A percentile compares a stretch with the other conserved stretches of the same genome.
Evolutionary conservation across 1,284 basidiomycete species (phyloP).

Genomic region (Moniliella sp.): DNA sequence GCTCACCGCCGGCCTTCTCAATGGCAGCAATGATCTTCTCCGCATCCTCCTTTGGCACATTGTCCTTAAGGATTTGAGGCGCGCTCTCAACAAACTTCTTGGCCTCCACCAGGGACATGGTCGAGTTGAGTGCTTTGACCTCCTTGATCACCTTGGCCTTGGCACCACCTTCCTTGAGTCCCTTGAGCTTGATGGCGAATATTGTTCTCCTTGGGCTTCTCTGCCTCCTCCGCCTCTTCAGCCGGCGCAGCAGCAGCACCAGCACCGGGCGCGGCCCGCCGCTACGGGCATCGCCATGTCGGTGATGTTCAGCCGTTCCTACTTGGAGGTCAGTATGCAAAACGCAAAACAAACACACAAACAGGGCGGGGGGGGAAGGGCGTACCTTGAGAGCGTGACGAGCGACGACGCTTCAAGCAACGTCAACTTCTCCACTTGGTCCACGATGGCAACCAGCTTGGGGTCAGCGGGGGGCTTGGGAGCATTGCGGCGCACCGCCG

Average conservation of each 20-base stretch:
- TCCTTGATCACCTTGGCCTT: conserved; percentile 93
- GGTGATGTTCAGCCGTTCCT: conserved; percentile 86
- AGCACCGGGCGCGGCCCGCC: conserved; percentile 37
- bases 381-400: conserved; percentile 68
- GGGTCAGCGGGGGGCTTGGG: no score
- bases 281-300: conserved; percentile 83
- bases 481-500: no score
- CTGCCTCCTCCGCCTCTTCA: conserved; percentile 41
- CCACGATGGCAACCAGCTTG: no score
- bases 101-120: conserved; percentile 46
- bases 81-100: conserved; percentile 97
- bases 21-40: conserved; percentile 84
- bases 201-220: conserved; percentile 98
- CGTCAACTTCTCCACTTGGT: conserved; percentile 73
- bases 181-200: conserved; percentile 56
- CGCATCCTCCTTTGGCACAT: conserved; percentile 84
- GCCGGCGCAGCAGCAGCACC: conserved; percentile 39
- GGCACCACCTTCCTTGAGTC: conserved; percentile 23
- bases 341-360: conserved; percentile 4
- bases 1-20: conserved; percentile 67
- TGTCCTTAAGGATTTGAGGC: conserved; percentile 85
- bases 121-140: conserved; percentile 51
- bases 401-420: conserved; percentile 92
- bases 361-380: no score
- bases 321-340: not conserved